These are phyloP conservation scores for Catunica adiposa DNA, from an alignment of 2,329 filamentous ascomycete genomes.

Conservation along the genomic window DNA sequence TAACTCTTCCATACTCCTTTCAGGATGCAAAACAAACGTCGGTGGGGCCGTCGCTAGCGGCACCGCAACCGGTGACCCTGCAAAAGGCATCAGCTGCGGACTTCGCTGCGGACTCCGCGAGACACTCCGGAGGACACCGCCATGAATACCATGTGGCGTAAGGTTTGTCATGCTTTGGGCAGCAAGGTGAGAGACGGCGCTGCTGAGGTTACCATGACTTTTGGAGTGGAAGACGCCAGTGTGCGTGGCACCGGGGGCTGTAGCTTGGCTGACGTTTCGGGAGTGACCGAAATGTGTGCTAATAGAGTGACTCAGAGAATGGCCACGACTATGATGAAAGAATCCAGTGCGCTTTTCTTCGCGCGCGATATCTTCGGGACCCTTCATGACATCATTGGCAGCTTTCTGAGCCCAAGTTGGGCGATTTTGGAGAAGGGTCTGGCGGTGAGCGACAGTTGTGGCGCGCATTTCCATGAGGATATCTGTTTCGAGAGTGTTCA, in stretches of 20 bases:
- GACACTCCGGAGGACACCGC: background rate
- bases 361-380: background rate
- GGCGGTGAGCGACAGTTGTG: slow-evolving; percentile 32
- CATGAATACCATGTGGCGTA: slow-evolving; percentile 1
- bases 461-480: slow-evolving; percentile 40
- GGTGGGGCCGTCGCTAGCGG: background rate
- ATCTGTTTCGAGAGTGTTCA: slow-evolving; percentile 38
- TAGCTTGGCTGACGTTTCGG: background rate
- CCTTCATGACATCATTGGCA: background rate
- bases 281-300: background rate
- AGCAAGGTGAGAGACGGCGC: slow-evolving; percentile 1
- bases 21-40: background rate
- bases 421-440: slow-evolving; percentile 37
- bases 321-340: background rate
- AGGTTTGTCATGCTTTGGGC: slow-evolving; percentile 6
- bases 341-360: slow-evolving; percentile 3
- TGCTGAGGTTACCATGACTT: slow-evolving; percentile 1
- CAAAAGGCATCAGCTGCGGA: background rate
- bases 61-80: background rate
- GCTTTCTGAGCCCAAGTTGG: slow-evolving; percentile 39
- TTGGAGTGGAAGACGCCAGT: background rate
- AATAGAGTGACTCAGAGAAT: slow-evolving; percentile 19
- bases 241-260: background rate
- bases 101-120: background rate
- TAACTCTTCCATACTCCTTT: background rate